Base-by-base conservation (phyloP, 192 early-diverging fungal species). In the Coemansia sp. region DNA sequence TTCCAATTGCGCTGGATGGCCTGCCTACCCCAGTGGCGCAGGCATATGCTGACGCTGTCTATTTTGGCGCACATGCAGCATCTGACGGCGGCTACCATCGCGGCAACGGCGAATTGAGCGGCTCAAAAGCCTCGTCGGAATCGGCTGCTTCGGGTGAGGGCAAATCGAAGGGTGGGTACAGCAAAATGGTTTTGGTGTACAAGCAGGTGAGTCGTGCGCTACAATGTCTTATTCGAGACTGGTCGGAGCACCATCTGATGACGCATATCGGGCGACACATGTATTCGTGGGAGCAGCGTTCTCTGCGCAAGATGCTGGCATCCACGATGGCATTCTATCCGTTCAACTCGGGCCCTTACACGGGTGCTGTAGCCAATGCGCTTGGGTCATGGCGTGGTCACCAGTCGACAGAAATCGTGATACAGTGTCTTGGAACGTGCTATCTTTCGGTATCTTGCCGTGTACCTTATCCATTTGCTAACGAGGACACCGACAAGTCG, bases 191-290 rank as follows among this genome's bases (percentile, higher is more conserved):
- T 14, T 51, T 70, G 5, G 74, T 71, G 24, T 78, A 78, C 52
- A 59, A 63, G 57, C 68, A 70, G 15, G 68, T 78, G 0, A 66
- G 27, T 33, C 64, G 64, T n/a, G 74, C 74, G 19, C 19, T 78
- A 44, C 74, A 67, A 58, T 57, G 74, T 42, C 58, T 78, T 42
- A 78, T 78, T 17, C 59, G 74, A 3, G 74, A 78, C 53, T 78
- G 74, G 74, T 63, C 74, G 2, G 74, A 78, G 68, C 74, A 71
- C 30, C 74, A 78, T 18, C 44, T 78, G 37, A 78, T 78, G 74
- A 61, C 68, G n/a, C 74, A 78, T 24, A 57, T 78, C 22, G 68
- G 57, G 15, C 74, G 74, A 10, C 55, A 78, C n/a, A 57, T 78
- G 64, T 48, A 53, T 14, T 57, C 47, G 10, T 78, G 74, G 74